A percentile compares a stretch with the other conserved stretches of the same genome.
Evolutionary conservation across 352 stramenopile species (phyloP).

Genomic region (Stephanocyclus meneghinianus): DNA sequence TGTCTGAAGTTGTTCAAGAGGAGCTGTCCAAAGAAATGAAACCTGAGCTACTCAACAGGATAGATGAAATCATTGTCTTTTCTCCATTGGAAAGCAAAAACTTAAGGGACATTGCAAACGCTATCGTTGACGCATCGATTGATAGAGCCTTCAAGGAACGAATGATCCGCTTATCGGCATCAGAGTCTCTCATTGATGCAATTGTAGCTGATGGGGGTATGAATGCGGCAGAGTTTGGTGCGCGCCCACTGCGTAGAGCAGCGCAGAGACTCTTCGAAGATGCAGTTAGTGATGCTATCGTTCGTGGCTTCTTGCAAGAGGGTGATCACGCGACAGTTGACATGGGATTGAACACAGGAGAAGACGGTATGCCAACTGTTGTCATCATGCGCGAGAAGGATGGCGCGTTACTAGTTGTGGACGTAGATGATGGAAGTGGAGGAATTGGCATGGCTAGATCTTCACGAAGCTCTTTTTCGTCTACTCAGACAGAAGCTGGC

Average conservation of each 20-base stretch:
- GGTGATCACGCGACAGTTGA: conserved; percentile 65
- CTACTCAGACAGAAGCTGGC: background rate
- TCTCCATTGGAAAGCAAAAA: conserved; percentile 88
- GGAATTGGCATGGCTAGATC: conserved; percentile 56
- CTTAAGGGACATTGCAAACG: conserved; percentile 89
- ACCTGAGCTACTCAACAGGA: conserved; percentile 95
- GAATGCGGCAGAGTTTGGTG: conserved; percentile 78
- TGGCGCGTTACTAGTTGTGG: conserved; percentile 56
- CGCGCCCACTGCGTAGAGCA: conserved; percentile 76
- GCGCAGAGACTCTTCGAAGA: conserved; percentile 80
- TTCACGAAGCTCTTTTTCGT: conserved; percentile 10
- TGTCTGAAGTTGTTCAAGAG: conserved; percentile 87
- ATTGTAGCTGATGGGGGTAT: conserved; percentile 68
- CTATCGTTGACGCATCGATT: conserved; percentile 88
- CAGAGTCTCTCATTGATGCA: conserved; percentile 55
- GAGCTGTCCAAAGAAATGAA: conserved; percentile 91
- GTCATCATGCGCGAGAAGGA: conserved; percentile 58
- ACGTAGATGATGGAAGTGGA: conserved; percentile 72
- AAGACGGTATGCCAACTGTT: conserved; percentile 40
- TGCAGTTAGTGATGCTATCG: conserved; percentile 78
- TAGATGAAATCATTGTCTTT: conserved; percentile 98
- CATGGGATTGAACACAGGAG: conserved; percentile 34
- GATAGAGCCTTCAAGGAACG: conserved; percentile 68
- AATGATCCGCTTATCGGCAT: conserved; percentile 59
- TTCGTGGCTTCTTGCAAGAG: conserved; percentile 73